These are phyloP conservation scores for Aspergillus thermomutatus DNA, from an alignment of 2,329 filamentous ascomycete species.

Conservation along the genomic window DNA sequence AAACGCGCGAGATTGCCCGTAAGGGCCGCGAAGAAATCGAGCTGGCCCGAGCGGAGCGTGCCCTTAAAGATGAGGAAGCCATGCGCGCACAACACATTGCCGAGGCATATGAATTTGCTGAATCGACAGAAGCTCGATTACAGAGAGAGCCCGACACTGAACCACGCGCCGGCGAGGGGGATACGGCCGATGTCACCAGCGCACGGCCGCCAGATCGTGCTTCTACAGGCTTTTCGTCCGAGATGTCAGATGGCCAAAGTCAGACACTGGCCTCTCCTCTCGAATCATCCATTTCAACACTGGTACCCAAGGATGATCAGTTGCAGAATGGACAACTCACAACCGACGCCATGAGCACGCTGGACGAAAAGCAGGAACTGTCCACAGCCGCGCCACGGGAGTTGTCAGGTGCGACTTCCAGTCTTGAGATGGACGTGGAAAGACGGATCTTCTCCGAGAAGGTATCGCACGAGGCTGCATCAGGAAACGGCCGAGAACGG, in stretches of 20 bases:
- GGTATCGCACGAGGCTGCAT: background rate
- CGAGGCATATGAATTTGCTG: background rate
- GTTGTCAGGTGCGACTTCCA: background rate
- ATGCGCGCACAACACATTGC: background rate
- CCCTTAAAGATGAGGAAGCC: background rate
- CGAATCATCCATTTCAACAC: background rate
- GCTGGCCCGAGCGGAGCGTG: constrained; percentile 39
- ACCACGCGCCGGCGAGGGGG: background rate
- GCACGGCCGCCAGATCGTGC: background rate
- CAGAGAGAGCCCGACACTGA: background rate
- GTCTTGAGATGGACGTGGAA: constrained; percentile 26
- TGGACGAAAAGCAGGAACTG: background rate
- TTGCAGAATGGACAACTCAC: background rate
- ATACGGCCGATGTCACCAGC: background rate
- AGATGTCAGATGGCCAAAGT: background rate
- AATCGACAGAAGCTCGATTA: background rate
- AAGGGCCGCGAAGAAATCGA: constrained; percentile 53
- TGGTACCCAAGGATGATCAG: background rate
- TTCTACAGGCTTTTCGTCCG: background rate
- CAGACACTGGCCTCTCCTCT: background rate
- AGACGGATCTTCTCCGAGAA: constrained; percentile 15
- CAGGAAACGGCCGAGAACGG: constrained; percentile 12
- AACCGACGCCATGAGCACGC: background rate
- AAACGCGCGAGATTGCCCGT: constrained; percentile 61
- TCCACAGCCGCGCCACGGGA: background rate